Evolutionary conservation across 257 asterid species (phyloP).

Genomic region (Forsythia viridissima): DNA sequence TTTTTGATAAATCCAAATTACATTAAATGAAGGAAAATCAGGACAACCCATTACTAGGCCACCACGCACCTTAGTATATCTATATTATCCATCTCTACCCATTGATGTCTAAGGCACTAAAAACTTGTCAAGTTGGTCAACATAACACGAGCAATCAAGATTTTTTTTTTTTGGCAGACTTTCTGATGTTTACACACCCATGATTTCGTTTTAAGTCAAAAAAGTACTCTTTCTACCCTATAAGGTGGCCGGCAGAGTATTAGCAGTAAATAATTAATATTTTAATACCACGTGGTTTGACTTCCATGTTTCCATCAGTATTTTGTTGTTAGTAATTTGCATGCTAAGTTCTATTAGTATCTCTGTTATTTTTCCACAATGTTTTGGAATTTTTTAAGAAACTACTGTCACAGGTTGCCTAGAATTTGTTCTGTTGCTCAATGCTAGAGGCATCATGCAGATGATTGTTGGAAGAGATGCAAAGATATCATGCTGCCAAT

Average conservation of each 20-base stretch:
- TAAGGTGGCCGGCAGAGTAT: background rate
- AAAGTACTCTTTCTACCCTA: background rate
- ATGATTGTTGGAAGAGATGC: constrained; percentile 84
- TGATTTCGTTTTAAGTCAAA: background rate
- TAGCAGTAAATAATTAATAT: too few relatives aligned
- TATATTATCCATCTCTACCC: background rate
- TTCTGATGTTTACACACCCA: background rate
- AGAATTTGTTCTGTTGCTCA: constrained; percentile 28
- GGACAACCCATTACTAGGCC: too few relatives aligned
- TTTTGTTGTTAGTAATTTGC: background rate
- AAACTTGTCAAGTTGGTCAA: background rate
- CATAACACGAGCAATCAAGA: background rate
- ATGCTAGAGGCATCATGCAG: constrained; percentile 28
- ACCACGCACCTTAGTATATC: background rate
- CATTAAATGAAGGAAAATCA: too few relatives aligned
- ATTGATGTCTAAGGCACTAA: background rate
- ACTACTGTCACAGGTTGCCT: constrained; percentile 23
- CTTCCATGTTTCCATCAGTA: background rate
- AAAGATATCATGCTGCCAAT: constrained; percentile 92
- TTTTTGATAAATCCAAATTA: too few relatives aligned
- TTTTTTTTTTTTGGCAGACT: background rate
- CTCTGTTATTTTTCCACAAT: background rate
- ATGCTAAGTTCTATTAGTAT: background rate
- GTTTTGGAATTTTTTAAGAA: constrained; percentile 14
- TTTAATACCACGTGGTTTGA: background rate